A percentile compares a stretch with the other conserved stretches of the same genome.
phyloP scores from a whole-genome alignment of 2,329 filamentous ascomycete genomes.

The Aschersonia sp. region DNA sequence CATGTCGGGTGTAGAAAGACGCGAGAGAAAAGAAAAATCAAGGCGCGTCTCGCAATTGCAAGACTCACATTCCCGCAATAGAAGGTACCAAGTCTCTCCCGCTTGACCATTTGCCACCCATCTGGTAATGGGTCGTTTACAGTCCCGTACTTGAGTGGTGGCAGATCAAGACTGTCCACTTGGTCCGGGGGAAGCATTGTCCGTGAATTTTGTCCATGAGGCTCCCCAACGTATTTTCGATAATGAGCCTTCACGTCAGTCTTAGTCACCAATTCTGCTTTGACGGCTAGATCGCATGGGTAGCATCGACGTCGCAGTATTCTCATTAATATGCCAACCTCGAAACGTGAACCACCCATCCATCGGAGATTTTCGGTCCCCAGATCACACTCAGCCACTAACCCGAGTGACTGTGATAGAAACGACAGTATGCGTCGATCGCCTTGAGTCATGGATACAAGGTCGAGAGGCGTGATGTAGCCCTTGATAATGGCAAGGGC shows the following conservation, averaged over 20 bases:
- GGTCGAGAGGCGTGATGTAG: slow-evolving; percentile 65
- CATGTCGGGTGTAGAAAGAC: no score
- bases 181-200: neutral
- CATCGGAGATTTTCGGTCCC: slow-evolving; percentile 83
- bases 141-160: slow-evolving; percentile 64
- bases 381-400: slow-evolving; percentile 80
- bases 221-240: slow-evolving; percentile 28
- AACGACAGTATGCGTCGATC: slow-evolving; percentile 65
- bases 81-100: slow-evolving; percentile 77
- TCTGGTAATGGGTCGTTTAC: slow-evolving; percentile 61
- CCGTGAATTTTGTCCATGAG: slow-evolving; percentile 2
- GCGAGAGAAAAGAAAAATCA: no score
- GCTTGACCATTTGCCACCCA: slow-evolving; percentile 60
- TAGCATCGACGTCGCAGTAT: slow-evolving; percentile 66
- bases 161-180: slow-evolving; percentile 40
- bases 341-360: slow-evolving; percentile 82
- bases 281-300: slow-evolving; percentile 77
- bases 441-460: slow-evolving; percentile 79
- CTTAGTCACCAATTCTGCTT: slow-evolving; percentile 69
- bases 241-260: slow-evolving; percentile 60
- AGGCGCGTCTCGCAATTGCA: no score
- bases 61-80: slow-evolving; percentile 69
- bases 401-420: slow-evolving; percentile 76
- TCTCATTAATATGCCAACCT: slow-evolving; percentile 66
- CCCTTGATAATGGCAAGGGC: slow-evolving; percentile 81